Percentiles rank a stretch among this genome's conserved stretches.
phyloP scores from a whole-genome alignment of 495 filamentous ascomycete genomes.

The Penicillium pancosmium region DNA sequence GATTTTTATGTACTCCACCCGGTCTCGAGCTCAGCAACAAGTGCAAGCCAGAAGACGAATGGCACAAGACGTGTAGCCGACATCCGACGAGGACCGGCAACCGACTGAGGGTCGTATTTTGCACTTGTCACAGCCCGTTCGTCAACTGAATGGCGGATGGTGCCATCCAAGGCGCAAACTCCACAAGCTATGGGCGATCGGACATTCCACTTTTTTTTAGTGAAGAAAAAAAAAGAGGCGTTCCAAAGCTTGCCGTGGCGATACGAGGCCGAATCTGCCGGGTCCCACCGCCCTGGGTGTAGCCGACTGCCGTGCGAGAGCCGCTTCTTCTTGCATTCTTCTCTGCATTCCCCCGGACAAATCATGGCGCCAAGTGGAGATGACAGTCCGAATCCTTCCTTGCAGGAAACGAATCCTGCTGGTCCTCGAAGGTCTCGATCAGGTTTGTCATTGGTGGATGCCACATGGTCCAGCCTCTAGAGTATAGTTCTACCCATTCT shows the following conservation, averaged over 20 bases:
- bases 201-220: background rate
- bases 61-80: conserved; percentile 9
- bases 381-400: background rate
- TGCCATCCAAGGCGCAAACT: conserved; percentile 9
- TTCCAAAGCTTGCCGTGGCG: background rate
- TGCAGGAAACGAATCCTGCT: background rate
- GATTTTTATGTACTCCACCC: conserved; percentile 28
- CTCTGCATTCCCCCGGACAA: background rate
- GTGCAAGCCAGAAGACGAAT: conserved; percentile 9
- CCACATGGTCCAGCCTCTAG: background rate
- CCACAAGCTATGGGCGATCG: background rate
- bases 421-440: conserved; percentile 20
- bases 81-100: conserved; percentile 17
- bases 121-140: conserved; percentile 1
- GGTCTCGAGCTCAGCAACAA: background rate
- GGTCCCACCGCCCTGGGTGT: conserved; percentile 10
- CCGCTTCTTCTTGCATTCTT: conserved; percentile 13
- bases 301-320: conserved; percentile 24
- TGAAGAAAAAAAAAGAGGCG: background rate
- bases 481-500: background rate
- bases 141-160: conserved; percentile 13
- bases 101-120: conserved; percentile 4
- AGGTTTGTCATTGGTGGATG: conserved; percentile 11
- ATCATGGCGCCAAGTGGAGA: conserved; percentile 23
- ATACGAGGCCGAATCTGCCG: conserved; percentile 13